Evolutionary conservation across 2,329 filamentous ascomycete genomes (phyloP).

Genomic region (Fusarium longipes): DNA sequence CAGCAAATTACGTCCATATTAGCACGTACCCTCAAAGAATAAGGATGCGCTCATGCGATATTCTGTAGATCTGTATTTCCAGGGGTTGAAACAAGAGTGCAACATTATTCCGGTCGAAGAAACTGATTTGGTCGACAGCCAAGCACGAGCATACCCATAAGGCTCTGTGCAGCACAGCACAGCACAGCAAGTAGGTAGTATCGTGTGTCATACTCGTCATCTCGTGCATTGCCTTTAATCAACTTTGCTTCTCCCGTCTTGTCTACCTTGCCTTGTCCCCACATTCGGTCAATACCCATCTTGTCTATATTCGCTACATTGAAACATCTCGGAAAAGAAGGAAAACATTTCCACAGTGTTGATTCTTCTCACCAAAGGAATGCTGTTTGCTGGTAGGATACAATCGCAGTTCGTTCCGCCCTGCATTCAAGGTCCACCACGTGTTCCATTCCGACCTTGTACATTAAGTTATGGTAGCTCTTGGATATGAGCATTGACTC

Average conservation of each 20-base stretch:
- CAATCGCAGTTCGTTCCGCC: constrained; percentile 44
- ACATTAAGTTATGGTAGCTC: neutral
- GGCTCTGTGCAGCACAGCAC: constrained; percentile 14
- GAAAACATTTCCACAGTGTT: neutral
- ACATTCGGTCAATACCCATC: neutral
- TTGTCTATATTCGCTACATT: neutral
- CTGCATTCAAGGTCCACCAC: constrained; percentile 45
- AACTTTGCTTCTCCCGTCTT: neutral
- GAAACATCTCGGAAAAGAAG: neutral
- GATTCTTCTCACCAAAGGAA: neutral
- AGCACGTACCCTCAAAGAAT: neutral
- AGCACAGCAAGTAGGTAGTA: neutral
- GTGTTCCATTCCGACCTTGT: constrained; percentile 30
- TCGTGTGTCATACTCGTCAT: neutral
- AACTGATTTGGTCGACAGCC: constrained; percentile 9
- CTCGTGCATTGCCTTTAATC: neutral
- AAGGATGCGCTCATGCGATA: neutral
- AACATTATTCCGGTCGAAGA: constrained; percentile 1
- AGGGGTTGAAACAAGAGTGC: neutral
- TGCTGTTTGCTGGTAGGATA: constrained; percentile 37
- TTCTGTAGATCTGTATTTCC: constrained; percentile 36
- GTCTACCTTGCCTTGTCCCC: neutral
- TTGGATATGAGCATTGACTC: neutral
- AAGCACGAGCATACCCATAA: constrained; percentile 2
- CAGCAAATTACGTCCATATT: neutral